These are phyloP conservation scores for Panicum virgatum DNA, from an alignment of 202 grass and related monocot species.

Conservation along the genomic window DNA sequence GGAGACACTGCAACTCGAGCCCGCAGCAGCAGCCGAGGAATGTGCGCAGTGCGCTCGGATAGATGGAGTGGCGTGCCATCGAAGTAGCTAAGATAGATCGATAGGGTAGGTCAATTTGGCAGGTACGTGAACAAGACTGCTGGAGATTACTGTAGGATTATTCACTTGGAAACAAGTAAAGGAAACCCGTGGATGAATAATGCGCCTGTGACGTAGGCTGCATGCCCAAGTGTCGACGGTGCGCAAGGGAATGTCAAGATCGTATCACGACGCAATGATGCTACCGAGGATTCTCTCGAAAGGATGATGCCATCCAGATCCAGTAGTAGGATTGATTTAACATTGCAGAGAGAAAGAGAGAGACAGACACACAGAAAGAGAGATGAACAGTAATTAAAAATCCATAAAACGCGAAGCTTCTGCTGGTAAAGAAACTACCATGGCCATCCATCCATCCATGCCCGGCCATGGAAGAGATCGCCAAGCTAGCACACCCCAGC, in stretches of 20 bases:
- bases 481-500: no score
- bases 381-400: not conserved
- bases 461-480: not conserved
- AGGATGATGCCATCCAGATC: not conserved
- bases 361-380: no score
- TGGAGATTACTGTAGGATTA: not conserved
- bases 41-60: constrained; percentile 33
- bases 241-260: not conserved
- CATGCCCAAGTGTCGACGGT: not conserved
- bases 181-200: constrained; percentile 25
- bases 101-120: not conserved
- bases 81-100: not conserved
- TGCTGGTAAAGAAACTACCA: not conserved
- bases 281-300: not conserved
- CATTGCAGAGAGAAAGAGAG: not conserved
- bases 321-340: not conserved
- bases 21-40: not conserved
- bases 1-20: constrained; percentile 36
- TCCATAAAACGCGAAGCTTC: not conserved
- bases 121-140: not conserved
- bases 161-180: constrained; percentile 26
- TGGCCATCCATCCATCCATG: not conserved
- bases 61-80: not conserved
- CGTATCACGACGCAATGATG: constrained; percentile 7
- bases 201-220: constrained; percentile 13